Conservation (phyloP, 768 basidiomycete genomes). For the Rhizopogon roseolus region DNA sequence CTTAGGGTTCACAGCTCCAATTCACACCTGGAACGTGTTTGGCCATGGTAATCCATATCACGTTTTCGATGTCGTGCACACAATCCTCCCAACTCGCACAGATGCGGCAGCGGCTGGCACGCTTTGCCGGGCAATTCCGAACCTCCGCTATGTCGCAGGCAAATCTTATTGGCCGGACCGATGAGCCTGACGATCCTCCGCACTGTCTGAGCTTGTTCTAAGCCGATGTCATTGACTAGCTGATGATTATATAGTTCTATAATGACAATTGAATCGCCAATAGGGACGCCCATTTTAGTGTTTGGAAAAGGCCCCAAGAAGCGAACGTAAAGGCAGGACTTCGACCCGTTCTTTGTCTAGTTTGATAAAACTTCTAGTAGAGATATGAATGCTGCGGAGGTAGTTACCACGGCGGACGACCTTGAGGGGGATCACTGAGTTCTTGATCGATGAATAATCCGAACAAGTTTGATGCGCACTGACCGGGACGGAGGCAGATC, state of each 20-base stretch:
- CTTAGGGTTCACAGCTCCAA: background rate
- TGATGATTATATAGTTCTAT: too few species aligned
- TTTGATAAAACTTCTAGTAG: background rate
- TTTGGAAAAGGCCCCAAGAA: background rate
- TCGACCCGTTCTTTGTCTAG: background rate
- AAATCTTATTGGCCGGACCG: conserved; percentile 1
- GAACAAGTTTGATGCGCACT: conserved; percentile 14
- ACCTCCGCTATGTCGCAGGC: background rate
- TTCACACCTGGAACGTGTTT: background rate
- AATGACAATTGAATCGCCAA: too few species aligned
- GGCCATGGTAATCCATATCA: background rate
- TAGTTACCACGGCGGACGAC: background rate
- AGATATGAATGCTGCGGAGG: background rate
- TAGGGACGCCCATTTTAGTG: too few species aligned
- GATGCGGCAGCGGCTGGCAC: background rate
- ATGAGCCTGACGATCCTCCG: conserved; percentile 7
- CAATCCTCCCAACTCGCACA: too few species aligned
- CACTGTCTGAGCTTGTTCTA: background rate
- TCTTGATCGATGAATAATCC: background rate
- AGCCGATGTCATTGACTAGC: background rate
- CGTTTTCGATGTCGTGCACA: background rate
- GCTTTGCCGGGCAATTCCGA: background rate
- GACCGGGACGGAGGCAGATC: conserved; percentile 16
- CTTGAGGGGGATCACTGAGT: background rate
- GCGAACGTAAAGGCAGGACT: background rate